Evolutionary conservation across 2,329 filamentous ascomycete genomes (phyloP), one percentile per base, ranked within the genome.

Genomic region (Pezicula neosporulosa): DNA sequence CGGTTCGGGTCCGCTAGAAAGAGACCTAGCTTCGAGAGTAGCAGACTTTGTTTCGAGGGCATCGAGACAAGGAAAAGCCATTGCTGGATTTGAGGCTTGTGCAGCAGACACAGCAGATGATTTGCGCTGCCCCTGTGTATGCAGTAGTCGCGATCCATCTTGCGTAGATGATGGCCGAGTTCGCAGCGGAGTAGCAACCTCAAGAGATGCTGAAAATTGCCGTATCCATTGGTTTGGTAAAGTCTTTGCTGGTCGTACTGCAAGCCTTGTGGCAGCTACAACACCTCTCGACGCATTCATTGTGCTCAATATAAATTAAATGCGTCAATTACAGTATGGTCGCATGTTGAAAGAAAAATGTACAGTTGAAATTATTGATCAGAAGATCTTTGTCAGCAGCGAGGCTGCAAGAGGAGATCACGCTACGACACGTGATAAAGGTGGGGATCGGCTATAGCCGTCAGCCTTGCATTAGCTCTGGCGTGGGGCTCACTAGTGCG

Each of bases 31-130:
- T 59, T 81, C 81, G 44, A 97, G 83, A 9, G 77, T 86, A 5
- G 87, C 87, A 0, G 93, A 90, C 56, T 86, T 86, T 35, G 80
- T 81, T 65, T 96, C 91, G 51, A 92, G 77, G 3, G 87, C 90
- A 65, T 96, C 91, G 43, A 96, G 85, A 66, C 91, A 96, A 3
- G 91, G 91, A 62, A 96, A 96, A 0, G 88, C 85, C 77, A 96
- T 87, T 59, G 90, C 87, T 3, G 90, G 89, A 65, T 96, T 96
- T 4, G 88, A 89, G 2, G 82, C 78, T 43, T 62, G 59, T 53
- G 60, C 58, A 6, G 52, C 24, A 15, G 51, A 56, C 19, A 57
- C 44, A 18, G 55, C 43, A 44, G 47, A 41, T 18, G 53, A 54
- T 28, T 57, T 59, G 45, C 52, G 52, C n/a, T 47, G 9, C 10